phyloP scores from a whole-genome alignment of 257 asterid genomes.

The Euphrasia confusa region DNA sequence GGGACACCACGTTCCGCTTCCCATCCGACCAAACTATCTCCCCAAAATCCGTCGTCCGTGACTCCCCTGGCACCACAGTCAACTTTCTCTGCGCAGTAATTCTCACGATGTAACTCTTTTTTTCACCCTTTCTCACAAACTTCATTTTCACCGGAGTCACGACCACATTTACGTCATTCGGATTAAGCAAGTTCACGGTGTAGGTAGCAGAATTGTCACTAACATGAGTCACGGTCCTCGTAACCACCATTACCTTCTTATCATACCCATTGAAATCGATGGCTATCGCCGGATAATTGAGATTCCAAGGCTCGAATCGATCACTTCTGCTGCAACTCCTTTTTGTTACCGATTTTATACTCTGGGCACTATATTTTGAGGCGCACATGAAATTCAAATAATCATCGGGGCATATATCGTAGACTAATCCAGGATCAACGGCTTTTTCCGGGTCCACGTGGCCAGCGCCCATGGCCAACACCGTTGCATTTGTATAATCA shows the following conservation, averaged over 20 bases:
- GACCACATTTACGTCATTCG: conserved; percentile 34
- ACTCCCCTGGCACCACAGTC: neutral
- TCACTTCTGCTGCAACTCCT: conserved; percentile 30
- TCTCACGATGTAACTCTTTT: conserved; percentile 37
- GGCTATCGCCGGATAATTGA: conserved; percentile 70
- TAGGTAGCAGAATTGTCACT: conserved; percentile 34
- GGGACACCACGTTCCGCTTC: conserved; percentile 52
- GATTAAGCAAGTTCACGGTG: conserved; percentile 30
- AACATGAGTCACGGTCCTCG: conserved; percentile 53
- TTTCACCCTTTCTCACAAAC: conserved; percentile 45
- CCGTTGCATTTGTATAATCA: conserved; percentile 37
- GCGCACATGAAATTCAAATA: conserved; percentile 65
- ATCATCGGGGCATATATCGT: conserved; percentile 44
- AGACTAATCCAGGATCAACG: conserved; percentile 72
- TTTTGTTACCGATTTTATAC: conserved; percentile 35
- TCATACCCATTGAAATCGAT: conserved; percentile 39
- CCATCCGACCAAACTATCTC: conserved; percentile 66
- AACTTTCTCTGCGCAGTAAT: conserved; percentile 38
- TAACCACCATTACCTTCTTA: conserved; percentile 25
- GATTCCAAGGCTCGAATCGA: conserved; percentile 50
- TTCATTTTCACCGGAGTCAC: conserved; percentile 50
- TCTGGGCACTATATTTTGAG: conserved; percentile 35
- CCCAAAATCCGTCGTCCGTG: conserved; percentile 37
- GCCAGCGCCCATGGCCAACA: conserved; percentile 73
- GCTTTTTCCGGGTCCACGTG: conserved; percentile 81